phyloP scores from a whole-genome alignment of 148 eudicot genomes.

The Drosera capensis region DNA sequence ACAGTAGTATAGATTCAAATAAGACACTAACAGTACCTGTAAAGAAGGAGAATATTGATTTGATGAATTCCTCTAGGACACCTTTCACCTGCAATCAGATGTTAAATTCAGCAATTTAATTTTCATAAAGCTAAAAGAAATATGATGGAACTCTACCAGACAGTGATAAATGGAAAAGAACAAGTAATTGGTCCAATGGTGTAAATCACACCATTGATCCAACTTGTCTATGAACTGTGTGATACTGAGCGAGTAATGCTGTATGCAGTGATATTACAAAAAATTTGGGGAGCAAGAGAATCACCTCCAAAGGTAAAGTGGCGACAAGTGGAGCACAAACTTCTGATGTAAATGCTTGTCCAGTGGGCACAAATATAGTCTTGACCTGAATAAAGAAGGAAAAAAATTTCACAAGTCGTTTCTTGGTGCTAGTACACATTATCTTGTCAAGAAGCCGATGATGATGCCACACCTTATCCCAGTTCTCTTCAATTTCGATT shows the following conservation, averaged over 20 bases:
- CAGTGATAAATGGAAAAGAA: no score
- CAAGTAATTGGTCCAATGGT: not conserved
- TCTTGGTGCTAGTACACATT: not conserved
- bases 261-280: not conserved
- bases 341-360: slow-evolving; percentile 60
- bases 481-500: slow-evolving; percentile 97
- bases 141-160: no score
- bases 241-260: not conserved
- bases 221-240: no score
- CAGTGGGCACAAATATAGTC: slow-evolving; percentile 75
- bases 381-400: slow-evolving; percentile 56
- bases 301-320: slow-evolving; percentile 94
- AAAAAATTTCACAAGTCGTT: slow-evolving; percentile 2
- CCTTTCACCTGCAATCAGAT: slow-evolving; percentile 39
- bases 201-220: no score
- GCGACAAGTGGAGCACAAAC: slow-evolving; percentile 91
- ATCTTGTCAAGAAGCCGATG: not conserved
- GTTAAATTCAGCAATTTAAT: not conserved
- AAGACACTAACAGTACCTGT: slow-evolving; percentile 32
- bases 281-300: slow-evolving; percentile 2
- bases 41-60: slow-evolving; percentile 45
- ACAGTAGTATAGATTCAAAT: not conserved
- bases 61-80: slow-evolving; percentile 84
- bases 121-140: no score
- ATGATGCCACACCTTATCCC: slow-evolving; percentile 71